Conservation (phyloP, 768 basidiomycete genomes). For the Boletus rubropictus region DNA sequence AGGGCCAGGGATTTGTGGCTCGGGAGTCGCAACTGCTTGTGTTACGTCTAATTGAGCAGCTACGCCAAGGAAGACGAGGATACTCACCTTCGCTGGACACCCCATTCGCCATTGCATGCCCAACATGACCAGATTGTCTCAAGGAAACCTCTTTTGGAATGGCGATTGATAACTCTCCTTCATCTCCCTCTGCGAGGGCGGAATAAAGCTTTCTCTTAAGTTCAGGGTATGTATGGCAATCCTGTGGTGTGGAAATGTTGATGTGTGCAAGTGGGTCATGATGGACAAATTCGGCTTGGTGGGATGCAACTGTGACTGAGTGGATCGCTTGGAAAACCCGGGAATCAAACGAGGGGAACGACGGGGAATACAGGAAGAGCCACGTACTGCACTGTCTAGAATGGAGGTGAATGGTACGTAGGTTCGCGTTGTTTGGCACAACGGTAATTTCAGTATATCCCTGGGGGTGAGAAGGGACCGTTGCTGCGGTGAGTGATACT, state of each 20-base stretch:
- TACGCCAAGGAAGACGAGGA: neutral
- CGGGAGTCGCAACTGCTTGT: slow-evolving; percentile 65
- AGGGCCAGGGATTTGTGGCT: slow-evolving; percentile 64
- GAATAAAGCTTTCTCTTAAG: slow-evolving; percentile 89
- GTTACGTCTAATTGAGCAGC: slow-evolving; percentile 5
- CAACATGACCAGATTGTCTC: slow-evolving; percentile 50
- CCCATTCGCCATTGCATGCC: slow-evolving; percentile 32
- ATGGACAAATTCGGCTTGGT: slow-evolving; percentile 72
- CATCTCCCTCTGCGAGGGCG: slow-evolving; percentile 84
- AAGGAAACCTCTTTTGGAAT: slow-evolving; percentile 70
- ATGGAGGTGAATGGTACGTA: slow-evolving; percentile 83
- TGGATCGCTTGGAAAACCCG: slow-evolving; percentile 50
- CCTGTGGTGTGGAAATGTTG: slow-evolving; percentile 59
- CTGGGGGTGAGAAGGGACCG: slow-evolving; percentile 34
- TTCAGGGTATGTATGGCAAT: slow-evolving; percentile 88
- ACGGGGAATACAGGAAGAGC: slow-evolving; percentile 2
- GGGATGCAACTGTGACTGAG: slow-evolving; percentile 64
- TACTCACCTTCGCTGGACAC: slow-evolving; percentile 54
- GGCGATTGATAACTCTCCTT: slow-evolving; percentile 90
- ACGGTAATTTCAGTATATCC: slow-evolving; percentile 93
- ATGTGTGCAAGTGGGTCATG: slow-evolving; percentile 69
- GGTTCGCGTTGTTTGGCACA: slow-evolving; percentile 69
- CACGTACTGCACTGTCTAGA: slow-evolving; percentile 80
- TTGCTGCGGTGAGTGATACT: slow-evolving; percentile 20
- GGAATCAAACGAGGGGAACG: slow-evolving; percentile 23